Percentiles rank a stretch among this genome's conserved stretches.
Evolutionary conservation across 768 basidiomycete genomes (phyloP).

Genomic region (Dendrothele bispora): DNA sequence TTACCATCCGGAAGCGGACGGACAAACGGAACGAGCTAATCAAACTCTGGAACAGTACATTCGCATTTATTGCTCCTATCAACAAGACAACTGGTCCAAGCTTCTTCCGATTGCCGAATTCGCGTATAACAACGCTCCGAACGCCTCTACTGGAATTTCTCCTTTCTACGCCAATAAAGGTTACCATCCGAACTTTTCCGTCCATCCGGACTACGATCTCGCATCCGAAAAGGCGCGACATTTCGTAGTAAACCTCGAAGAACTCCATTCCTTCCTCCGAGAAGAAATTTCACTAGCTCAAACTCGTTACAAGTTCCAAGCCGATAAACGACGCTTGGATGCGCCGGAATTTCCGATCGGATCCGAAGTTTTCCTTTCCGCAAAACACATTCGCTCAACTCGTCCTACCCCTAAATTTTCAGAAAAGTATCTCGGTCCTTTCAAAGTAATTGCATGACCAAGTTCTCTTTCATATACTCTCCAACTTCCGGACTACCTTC

Average conservation of each 20-base stretch:
- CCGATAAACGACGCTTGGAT: neutral
- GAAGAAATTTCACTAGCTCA: conserved; percentile 16
- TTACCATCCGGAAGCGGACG: conserved; percentile 21
- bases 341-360: neutral
- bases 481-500: conserved; percentile 13
- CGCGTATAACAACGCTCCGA: conserved; percentile 25
- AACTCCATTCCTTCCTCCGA: conserved; percentile 18
- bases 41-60: conserved; percentile 24
- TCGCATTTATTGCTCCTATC: conserved; percentile 19
- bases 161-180: conserved; percentile 29
- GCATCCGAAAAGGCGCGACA: conserved; percentile 12
- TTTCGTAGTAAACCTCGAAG: conserved; percentile 16
- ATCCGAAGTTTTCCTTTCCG: neutral
- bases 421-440: too few relatives aligned
- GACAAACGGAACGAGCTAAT: conserved; percentile 21
- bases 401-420: too few relatives aligned
- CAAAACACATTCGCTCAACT: too few relatives aligned
- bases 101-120: conserved; percentile 25
- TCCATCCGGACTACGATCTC: conserved; percentile 16
- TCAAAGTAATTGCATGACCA: too few relatives aligned
- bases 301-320: neutral
- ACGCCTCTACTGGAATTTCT: conserved; percentile 21
- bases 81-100: conserved; percentile 25
- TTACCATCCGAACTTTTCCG: conserved; percentile 19
- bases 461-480: too few relatives aligned